A percentile compares a stretch with the other conserved stretches of the same genome.
phyloP scores from a whole-genome alignment of 2,329 filamentous ascomycete genomes.

The Seiridium cupressi region DNA sequence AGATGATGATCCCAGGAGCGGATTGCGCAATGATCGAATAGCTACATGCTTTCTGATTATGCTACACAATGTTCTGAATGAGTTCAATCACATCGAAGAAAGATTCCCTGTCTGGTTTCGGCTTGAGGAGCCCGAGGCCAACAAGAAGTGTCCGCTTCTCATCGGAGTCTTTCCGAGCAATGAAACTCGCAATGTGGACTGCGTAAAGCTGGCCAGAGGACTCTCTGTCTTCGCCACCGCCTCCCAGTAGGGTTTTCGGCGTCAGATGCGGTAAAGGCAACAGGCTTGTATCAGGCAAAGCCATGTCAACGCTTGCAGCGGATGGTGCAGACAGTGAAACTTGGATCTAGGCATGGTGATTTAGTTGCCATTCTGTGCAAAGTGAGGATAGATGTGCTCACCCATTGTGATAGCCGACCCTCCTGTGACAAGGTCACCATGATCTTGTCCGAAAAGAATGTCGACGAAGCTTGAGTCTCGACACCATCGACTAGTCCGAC shows the following conservation, averaged over 20 bases:
- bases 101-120: conserved; percentile 49
- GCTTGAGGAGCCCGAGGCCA: conserved; percentile 55
- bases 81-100: conserved; percentile 68
- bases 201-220: conserved; percentile 85
- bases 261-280: conserved; percentile 82
- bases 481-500: conserved; percentile 64
- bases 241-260: conserved; percentile 83
- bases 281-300: conserved; percentile 44
- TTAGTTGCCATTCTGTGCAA: background rate
- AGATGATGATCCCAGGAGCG: no score
- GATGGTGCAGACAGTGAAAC: conserved; percentile 72
- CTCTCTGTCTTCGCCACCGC: conserved; percentile 75
- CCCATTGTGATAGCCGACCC: conserved; percentile 88
- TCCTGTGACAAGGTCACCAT: conserved; percentile 85
- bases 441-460: conserved; percentile 86
- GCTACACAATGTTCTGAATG: conserved; percentile 54
- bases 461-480: conserved; percentile 68
- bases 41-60: background rate
- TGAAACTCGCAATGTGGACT: conserved; percentile 80
- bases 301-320: conserved; percentile 61
- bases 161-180: conserved; percentile 68
- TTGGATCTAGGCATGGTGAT: conserved; percentile 57
- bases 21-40: no score
- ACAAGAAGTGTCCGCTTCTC: conserved; percentile 61
- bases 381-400: conserved; percentile 37